These are phyloP conservation scores for Linderina pennispora DNA, from an alignment of 192 early-diverging fungal species.

Conservation along the genomic window DNA sequence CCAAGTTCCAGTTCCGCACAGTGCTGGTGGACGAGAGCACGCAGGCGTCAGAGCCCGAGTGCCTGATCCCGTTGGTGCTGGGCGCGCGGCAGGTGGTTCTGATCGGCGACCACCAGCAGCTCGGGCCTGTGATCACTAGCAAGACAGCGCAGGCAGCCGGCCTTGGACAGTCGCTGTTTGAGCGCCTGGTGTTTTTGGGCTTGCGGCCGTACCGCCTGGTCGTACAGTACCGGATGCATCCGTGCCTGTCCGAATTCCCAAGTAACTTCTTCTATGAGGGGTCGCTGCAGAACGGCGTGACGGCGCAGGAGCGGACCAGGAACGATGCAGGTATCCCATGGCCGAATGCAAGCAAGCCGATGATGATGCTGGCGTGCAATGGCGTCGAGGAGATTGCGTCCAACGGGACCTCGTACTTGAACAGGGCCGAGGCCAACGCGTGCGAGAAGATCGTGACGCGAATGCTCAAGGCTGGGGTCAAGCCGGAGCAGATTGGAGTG, in stretches of 20 bases:
- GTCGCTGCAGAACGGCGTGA: slow-evolving; percentile 95
- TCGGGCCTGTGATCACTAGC: slow-evolving; percentile 97
- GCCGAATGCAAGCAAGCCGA: slow-evolving; percentile 89
- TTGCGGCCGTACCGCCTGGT: slow-evolving; percentile 91
- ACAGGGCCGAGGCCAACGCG: slow-evolving; percentile 93
- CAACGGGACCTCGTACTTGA: slow-evolving; percentile 96
- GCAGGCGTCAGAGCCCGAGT: slow-evolving; percentile 94
- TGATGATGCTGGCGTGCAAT: slow-evolving; percentile 91
- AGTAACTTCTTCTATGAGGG: slow-evolving; percentile 99
- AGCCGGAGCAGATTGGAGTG: slow-evolving; percentile 90
- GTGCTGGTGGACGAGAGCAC: slow-evolving; percentile 98
- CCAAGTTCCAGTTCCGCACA: slow-evolving; percentile 83
- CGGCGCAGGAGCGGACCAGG: slow-evolving; percentile 81
- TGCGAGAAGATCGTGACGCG: slow-evolving; percentile 96
- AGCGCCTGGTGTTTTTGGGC: slow-evolving; percentile 88
- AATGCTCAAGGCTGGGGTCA: slow-evolving; percentile 80
- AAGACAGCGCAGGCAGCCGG: slow-evolving; percentile 95
- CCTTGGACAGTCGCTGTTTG: slow-evolving; percentile 92
- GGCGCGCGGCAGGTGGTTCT: slow-evolving; percentile 95
- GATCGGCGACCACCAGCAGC: slow-evolving; percentile 98
- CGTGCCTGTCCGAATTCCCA: slow-evolving; percentile 96
- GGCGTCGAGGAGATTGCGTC: slow-evolving; percentile 96
- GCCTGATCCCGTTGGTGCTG: slow-evolving; percentile 95
- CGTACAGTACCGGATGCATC: slow-evolving; percentile 99
- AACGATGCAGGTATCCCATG: slow-evolving; percentile 92